Evolutionary conservation across 192 early-diverging fungal genomes (phyloP).

Genomic region (Geranomyces michiganensis): DNA sequence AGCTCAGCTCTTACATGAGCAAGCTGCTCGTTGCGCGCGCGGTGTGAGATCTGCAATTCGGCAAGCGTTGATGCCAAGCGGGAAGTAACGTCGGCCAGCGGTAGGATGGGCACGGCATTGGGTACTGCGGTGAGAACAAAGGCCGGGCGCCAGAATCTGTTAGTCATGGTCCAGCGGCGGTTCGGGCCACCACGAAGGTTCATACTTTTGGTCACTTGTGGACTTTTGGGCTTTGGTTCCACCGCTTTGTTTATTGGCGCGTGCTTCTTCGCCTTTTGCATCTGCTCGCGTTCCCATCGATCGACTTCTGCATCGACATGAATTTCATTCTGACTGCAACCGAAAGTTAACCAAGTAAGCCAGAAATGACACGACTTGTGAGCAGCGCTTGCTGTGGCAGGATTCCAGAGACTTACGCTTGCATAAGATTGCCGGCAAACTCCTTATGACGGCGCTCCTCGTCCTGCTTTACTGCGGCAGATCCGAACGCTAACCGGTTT

Average conservation of each 20-base stretch:
- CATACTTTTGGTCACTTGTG: constrained; percentile 23
- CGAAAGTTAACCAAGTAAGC: not conserved
- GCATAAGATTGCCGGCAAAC: constrained; percentile 24
- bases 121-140: constrained; percentile 19
- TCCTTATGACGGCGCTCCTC: constrained; percentile 33
- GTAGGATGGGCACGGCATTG: constrained; percentile 1
- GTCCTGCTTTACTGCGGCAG: constrained; percentile 35
- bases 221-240: constrained; percentile 2
- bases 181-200: not conserved
- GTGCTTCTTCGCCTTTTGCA: constrained; percentile 28
- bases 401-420: constrained; percentile 28
- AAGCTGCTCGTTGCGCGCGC: constrained; percentile 20
- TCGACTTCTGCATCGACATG: constrained; percentile 43
- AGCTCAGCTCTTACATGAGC: constrained; percentile 11
- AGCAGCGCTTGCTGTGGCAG: too few relatives aligned
- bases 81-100: constrained; percentile 10
- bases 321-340: constrained; percentile 31
- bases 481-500: constrained; percentile 41
- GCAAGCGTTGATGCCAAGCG: constrained; percentile 19
- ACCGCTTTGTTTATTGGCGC: constrained; percentile 5
- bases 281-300: constrained; percentile 42
- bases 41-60: constrained; percentile 15
- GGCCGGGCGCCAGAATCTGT: not conserved
- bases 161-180: not conserved
- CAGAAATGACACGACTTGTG: too few relatives aligned